Evolutionary conservation across 2,329 filamentous ascomycete species (phyloP).

Genomic region (Colletotrichum endophyticum): DNA sequence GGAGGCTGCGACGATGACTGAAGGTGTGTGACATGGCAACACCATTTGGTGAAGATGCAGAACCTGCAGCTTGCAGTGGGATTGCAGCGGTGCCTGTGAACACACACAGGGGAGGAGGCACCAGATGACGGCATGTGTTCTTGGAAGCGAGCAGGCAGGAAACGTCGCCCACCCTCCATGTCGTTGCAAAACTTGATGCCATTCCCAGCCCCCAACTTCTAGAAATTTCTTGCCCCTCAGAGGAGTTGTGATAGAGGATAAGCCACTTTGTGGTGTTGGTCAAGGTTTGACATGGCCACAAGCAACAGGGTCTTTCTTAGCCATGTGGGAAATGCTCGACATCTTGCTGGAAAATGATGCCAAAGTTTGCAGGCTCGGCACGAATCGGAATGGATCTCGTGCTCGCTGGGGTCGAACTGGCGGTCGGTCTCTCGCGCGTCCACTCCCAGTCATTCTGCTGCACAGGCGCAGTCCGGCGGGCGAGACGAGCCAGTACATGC

Average conservation of each 20-base stretch:
- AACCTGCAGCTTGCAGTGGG: conserved; percentile 13
- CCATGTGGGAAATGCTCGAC: background rate
- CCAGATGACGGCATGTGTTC: conserved; percentile 14
- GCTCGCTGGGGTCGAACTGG: conserved; percentile 10
- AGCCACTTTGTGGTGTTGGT: background rate
- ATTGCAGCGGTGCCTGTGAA: conserved; percentile 12
- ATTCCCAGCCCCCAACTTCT: conserved; percentile 6
- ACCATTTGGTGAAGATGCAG: background rate
- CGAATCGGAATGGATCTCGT: conserved; percentile 11
- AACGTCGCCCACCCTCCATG: background rate
- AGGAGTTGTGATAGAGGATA: background rate
- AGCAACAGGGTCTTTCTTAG: background rate
- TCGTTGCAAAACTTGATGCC: conserved; percentile 1
- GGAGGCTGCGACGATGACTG: conserved; percentile 6
- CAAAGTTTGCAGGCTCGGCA: conserved; percentile 8
- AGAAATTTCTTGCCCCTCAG: background rate
- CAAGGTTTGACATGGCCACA: background rate
- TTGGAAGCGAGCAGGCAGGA: background rate
- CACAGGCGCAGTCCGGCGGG: conserved; percentile 9
- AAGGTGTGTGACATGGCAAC: conserved; percentile 17
- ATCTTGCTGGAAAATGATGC: background rate
- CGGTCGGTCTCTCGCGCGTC: conserved; percentile 11
- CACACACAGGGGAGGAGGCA: background rate
- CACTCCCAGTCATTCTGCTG: background rate
- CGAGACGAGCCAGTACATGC: conserved; percentile 2